These are phyloP conservation scores for Chloranthus sessilifolius DNA, from an alignment of 164 flowering plant species.

Conservation along the genomic window DNA sequence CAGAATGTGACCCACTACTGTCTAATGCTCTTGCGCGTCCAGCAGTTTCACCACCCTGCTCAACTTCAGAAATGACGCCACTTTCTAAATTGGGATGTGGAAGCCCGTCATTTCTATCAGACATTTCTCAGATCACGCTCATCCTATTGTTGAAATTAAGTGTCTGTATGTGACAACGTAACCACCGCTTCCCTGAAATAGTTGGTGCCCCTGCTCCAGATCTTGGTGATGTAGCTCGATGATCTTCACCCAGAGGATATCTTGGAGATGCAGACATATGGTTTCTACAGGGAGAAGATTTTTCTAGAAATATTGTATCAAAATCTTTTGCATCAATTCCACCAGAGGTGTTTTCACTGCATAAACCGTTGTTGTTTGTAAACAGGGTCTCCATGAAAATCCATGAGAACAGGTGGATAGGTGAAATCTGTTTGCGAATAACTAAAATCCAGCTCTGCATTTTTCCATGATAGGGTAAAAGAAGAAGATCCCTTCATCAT, in stretches of 20 bases:
- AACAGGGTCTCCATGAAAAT: too few species aligned
- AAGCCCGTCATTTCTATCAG: conserved; percentile 21
- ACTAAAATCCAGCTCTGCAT: too few species aligned
- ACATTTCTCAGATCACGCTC: conserved; percentile 16
- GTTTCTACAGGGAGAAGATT: conserved; percentile 27
- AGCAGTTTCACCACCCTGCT: conserved; percentile 24
- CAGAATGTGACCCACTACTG: conserved; percentile 20
- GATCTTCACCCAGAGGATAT: conserved; percentile 27
- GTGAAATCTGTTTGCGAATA: too few species aligned
- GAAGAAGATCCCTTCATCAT: too few species aligned
- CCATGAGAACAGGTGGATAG: too few species aligned
- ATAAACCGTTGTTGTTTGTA: conserved; percentile 17
- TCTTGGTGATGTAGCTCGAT: conserved; percentile 41
- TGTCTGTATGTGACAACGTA: conserved; percentile 62
- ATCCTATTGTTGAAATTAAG: conserved; percentile 38
- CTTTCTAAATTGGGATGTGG: conserved; percentile 20
- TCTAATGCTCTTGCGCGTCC: conserved; percentile 22
- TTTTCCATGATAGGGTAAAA: too few species aligned
- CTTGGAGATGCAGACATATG: conserved; percentile 46
- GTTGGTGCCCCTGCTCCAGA: conserved; percentile 68
- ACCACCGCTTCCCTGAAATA: conserved; percentile 60
- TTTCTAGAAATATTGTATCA: too few species aligned
- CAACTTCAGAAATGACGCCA: conserved; percentile 26
- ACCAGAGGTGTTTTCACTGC: conserved; percentile 26
- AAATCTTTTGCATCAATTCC: conserved; percentile 29